Evolutionary conservation across 2,329 filamentous ascomycete species (phyloP).

Genomic region (Ustulina deusta): DNA sequence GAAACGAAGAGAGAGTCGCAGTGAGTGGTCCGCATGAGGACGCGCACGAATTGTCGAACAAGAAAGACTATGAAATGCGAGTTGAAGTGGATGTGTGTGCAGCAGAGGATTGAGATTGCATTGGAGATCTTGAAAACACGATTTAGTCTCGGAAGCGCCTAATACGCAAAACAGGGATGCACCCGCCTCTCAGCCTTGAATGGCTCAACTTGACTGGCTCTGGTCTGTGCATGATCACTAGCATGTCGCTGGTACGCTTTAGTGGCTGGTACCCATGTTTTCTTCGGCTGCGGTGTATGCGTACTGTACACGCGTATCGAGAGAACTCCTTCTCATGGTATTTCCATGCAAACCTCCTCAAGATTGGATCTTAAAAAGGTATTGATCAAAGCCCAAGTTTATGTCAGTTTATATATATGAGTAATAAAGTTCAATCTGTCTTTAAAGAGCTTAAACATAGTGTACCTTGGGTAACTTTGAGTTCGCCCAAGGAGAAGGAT

Average conservation of each 20-base stretch:
- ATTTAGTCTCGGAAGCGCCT: slow-evolving; percentile 34
- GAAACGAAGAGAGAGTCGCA: slow-evolving; percentile 10
- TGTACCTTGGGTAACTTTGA: background rate
- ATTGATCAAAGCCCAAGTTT: background rate
- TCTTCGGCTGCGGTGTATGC: background rate
- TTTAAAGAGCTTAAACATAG: background rate
- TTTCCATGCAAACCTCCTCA: background rate
- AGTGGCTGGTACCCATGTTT: slow-evolving; percentile 2
- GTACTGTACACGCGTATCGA: background rate
- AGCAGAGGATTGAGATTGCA: slow-evolving; percentile 48
- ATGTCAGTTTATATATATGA: background rate
- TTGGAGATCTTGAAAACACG: slow-evolving; percentile 43
- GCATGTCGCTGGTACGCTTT: slow-evolving; percentile 11
- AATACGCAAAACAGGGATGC: slow-evolving; percentile 25
- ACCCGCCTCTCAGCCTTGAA: slow-evolving; percentile 24
- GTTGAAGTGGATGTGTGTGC: slow-evolving; percentile 21
- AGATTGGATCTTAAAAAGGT: background rate
- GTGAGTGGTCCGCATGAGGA: background rate
- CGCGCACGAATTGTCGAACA: background rate
- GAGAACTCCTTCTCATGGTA: background rate
- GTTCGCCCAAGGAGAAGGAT: background rate
- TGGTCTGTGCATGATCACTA: slow-evolving; percentile 30
- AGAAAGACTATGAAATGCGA: slow-evolving; percentile 13
- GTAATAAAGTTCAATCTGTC: background rate
- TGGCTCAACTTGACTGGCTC: slow-evolving; percentile 30